phyloP scores from a whole-genome alignment of 1,139 yeast species.

The Saccharomyces hybrid region DNA sequence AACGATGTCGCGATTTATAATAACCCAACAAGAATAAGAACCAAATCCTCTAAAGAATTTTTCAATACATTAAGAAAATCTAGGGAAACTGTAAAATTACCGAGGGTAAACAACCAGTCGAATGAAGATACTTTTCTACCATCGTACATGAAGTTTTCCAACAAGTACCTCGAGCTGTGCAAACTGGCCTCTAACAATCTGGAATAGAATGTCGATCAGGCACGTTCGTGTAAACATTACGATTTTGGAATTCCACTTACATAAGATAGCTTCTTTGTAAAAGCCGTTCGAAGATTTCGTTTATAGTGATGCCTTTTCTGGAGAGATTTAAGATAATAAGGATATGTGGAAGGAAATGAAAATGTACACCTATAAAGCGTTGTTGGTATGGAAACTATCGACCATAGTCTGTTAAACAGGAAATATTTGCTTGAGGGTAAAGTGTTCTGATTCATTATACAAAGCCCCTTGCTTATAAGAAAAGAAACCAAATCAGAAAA shows the following conservation, averaged over 20 bases:
- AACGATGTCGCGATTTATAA: conserved; percentile 20
- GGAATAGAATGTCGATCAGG: not conserved
- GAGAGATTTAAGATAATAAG: not conserved
- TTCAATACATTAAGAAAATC: conserved; percentile 15
- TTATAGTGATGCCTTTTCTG: not conserved
- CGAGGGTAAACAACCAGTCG: conserved; percentile 3
- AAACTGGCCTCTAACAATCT: not conserved
- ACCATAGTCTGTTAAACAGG: not conserved
- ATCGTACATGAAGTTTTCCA: not conserved
- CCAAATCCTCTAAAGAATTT: conserved; percentile 12
- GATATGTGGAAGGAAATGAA: not conserved
- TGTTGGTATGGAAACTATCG: not conserved
- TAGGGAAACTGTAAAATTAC: conserved; percentile 7
- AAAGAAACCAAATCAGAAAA: not conserved
- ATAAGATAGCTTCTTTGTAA: not conserved
- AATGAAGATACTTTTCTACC: conserved; percentile 1
- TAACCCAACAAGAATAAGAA: conserved; percentile 9
- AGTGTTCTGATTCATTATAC: not conserved
- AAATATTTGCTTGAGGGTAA: not conserved
- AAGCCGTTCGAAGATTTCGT: not conserved
- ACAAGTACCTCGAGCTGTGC: not conserved
- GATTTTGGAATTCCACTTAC: not conserved
- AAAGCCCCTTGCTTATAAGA: not conserved
- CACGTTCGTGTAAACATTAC: not conserved
- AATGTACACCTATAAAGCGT: not conserved